A percentile compares a stretch with the other conserved stretches of the same genome.
These are phyloP conservation scores for Rhytidiadelphus loreus DNA, from an alignment of 225 moss, liverwort and hornwort genomes.

Conservation along the genomic window DNA sequence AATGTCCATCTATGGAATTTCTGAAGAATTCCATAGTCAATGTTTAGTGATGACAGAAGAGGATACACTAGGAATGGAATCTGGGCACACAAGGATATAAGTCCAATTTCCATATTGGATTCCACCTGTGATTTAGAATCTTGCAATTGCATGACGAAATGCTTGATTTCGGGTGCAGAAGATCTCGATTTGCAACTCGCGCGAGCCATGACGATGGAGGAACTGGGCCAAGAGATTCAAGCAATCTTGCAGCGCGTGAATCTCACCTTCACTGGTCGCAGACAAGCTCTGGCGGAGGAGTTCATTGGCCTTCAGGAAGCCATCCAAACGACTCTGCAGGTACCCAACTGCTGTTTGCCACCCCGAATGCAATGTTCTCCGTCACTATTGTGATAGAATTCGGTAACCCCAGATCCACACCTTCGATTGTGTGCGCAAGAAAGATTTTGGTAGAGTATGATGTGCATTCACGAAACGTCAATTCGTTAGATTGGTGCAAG, in stretches of 20 bases:
- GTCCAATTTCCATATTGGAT: background rate
- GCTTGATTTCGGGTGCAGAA: background rate
- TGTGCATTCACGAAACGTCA: background rate
- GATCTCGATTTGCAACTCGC: background rate
- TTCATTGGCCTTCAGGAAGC: conserved; percentile 61
- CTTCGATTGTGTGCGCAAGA: background rate
- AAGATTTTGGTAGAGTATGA: background rate
- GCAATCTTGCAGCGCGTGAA: conserved; percentile 32
- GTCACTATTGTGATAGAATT: background rate
- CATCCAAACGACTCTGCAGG: conserved; percentile 72
- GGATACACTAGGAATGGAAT: background rate
- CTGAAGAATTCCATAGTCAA: background rate
- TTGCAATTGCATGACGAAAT: background rate
- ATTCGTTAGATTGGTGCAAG: background rate
- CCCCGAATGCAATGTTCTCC: background rate
- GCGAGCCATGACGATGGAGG: conserved; percentile 31
- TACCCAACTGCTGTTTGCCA: background rate
- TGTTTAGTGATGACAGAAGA: background rate
- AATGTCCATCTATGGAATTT: too few relatives aligned
- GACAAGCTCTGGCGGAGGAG: conserved; percentile 19
- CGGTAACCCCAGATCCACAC: background rate
- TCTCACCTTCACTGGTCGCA: conserved; percentile 7
- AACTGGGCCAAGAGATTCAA: conserved; percentile 52
- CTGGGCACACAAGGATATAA: too few relatives aligned
- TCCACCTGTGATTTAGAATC: background rate